These are phyloP conservation scores for Naganishia randhawae DNA, from an alignment of 768 basidiomycete species.

Conservation along the genomic window DNA sequence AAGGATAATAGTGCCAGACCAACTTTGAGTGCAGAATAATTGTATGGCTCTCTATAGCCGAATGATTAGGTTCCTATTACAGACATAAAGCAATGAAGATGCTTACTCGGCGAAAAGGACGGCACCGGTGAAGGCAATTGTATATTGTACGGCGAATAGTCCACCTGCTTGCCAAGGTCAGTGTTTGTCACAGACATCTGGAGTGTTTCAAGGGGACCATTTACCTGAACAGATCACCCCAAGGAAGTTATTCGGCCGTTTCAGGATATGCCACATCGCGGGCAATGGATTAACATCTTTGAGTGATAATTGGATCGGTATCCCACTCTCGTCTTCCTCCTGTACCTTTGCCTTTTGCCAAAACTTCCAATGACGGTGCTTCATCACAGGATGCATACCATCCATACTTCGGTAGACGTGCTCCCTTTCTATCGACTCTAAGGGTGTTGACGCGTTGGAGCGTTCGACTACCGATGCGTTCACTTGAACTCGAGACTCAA, in stretches of 20 bases:
- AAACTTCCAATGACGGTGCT: slow-evolving; percentile 17
- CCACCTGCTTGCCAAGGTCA: slow-evolving; percentile 55
- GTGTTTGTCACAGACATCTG: slow-evolving; percentile 13
- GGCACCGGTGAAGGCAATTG: slow-evolving; percentile 69
- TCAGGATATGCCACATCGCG: slow-evolving; percentile 61
- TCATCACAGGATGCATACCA: slow-evolving; percentile 1
- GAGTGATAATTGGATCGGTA: slow-evolving; percentile 58
- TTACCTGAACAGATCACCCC: slow-evolving; percentile 66
- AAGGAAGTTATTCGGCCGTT: slow-evolving; percentile 63
- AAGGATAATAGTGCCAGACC: slow-evolving; percentile 74
- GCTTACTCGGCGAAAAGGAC: slow-evolving; percentile 59
- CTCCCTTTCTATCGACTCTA: background rate
- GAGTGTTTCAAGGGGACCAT: slow-evolving; percentile 30
- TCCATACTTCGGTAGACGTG: background rate
- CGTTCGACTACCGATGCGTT: background rate
- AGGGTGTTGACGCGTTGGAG: background rate
- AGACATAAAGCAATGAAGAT: background rate
- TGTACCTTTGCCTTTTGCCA: slow-evolving; percentile 32
- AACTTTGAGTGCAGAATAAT: slow-evolving; percentile 65
- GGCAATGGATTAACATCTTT: slow-evolving; percentile 71
- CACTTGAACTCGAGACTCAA: background rate
- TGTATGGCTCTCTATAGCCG: slow-evolving; percentile 55
- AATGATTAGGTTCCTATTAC: background rate
- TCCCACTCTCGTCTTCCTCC: slow-evolving; percentile 30
- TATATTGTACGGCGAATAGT: slow-evolving; percentile 67